phyloP scores from a whole-genome alignment of 768 basidiomycete species.

The Agaricus subrufescens region DNA sequence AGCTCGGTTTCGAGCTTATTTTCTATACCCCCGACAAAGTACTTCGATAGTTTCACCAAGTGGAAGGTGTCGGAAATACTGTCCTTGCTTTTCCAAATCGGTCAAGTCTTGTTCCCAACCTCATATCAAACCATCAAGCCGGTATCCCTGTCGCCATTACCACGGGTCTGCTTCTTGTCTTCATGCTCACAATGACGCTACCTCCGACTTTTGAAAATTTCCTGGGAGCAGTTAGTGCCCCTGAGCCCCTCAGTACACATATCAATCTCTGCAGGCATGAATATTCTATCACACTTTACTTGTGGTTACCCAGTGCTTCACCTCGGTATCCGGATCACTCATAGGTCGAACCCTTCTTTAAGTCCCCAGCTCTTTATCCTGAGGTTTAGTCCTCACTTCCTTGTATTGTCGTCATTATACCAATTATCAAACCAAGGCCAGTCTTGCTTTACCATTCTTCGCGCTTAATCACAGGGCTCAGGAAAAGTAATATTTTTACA shows the following conservation, averaged over 20 bases:
- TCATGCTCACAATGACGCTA: constrained; percentile 19
- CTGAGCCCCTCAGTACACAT: constrained; percentile 17
- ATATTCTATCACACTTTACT: constrained; percentile 11
- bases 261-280: constrained; percentile 24
- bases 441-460: neutral
- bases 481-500: neutral
- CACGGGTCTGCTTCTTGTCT: constrained; percentile 15
- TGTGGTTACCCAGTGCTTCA: constrained; percentile 11
- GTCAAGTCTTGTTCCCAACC: constrained; percentile 26
- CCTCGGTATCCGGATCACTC: neutral
- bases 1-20: constrained; percentile 2
- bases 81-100: constrained; percentile 23
- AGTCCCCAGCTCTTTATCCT: neutral
- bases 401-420: neutral
- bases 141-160: constrained; percentile 16
- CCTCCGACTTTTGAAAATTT: constrained; percentile 19
- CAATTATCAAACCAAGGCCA: neutral
- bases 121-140: constrained; percentile 16
- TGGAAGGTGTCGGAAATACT: constrained; percentile 26
- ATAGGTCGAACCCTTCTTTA: neutral
- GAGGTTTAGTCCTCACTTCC: neutral
- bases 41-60: constrained; percentile 20
- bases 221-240: neutral
- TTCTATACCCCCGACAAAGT: constrained; percentile 18
- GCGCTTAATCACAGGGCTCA: neutral